Conservation (phyloP, 2,329 filamentous ascomycete genomes). For the Seiridium cupressi region DNA sequence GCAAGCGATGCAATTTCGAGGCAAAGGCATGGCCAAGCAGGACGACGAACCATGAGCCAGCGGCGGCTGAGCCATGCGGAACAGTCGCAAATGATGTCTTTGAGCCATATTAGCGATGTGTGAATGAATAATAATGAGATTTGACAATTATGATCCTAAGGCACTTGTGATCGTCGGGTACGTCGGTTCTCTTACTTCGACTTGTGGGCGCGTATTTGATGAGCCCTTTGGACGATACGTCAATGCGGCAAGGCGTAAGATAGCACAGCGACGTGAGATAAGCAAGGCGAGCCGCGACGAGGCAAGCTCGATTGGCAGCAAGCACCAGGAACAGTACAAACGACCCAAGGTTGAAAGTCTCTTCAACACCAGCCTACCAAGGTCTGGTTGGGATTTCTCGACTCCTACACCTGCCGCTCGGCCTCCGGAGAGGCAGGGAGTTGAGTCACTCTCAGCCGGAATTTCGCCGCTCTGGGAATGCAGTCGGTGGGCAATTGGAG, state of each 20-base stretch:
- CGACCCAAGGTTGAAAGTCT: background rate
- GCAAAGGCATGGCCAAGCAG: background rate
- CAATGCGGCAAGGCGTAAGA: too few species aligned
- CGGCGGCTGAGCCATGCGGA: background rate
- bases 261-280: too few species aligned
- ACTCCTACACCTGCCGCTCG: background rate
- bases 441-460: background rate
- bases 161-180: background rate
- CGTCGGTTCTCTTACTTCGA: too few species aligned
- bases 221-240: too few species aligned
- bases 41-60: background rate
- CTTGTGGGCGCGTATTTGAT: too few species aligned
- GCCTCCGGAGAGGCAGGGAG: background rate
- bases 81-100: too few species aligned
- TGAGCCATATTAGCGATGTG: background rate
- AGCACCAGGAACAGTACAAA: too few species aligned
- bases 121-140: background rate
- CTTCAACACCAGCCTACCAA: background rate
- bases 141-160: background rate
- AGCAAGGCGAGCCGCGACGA: too few species aligned
- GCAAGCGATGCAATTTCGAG: background rate
- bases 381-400: too few species aligned
- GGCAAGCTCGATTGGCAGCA: too few species aligned
- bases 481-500: background rate
- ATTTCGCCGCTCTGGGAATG: background rate